Evolutionary conservation across 805 yeast species (phyloP).

Genomic region (Candida quercuum): DNA sequence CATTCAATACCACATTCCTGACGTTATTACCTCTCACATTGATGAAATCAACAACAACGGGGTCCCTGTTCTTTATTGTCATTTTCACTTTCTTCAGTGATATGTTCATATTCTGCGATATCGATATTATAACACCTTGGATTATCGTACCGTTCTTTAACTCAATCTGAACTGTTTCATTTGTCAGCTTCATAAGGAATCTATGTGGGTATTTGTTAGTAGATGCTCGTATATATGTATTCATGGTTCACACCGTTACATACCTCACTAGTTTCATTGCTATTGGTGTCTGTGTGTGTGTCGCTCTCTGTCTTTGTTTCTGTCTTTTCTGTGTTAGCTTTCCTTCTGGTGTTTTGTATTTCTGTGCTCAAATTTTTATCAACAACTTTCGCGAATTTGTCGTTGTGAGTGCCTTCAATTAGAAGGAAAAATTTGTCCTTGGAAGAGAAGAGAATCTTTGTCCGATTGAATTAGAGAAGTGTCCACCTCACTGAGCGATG

Average conservation of each 20-base stretch:
- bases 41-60: constrained; percentile 67
- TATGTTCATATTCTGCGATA: constrained; percentile 88
- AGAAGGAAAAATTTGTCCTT: too few species aligned
- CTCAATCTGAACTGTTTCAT: constrained; percentile 87
- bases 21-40: constrained; percentile 88
- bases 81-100: constrained; percentile 75
- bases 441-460: too few species aligned
- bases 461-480: too few species aligned
- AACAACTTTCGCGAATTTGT: too few species aligned
- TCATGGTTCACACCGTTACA: not conserved
- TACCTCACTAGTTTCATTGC: constrained; percentile 6
- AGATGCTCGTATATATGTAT: too few species aligned
- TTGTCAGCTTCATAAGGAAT: constrained; percentile 78
- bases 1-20: constrained; percentile 80
- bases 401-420: constrained; percentile 17
- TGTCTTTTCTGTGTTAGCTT: too few species aligned
- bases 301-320: too few species aligned
- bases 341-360: too few species aligned
- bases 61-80: constrained; percentile 65
- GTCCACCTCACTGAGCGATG: too few species aligned
- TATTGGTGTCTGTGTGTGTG: not conserved
- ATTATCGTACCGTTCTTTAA: constrained; percentile 86
- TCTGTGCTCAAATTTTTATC: too few species aligned
- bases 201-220: constrained; percentile 16
- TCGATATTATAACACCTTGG: constrained; percentile 78